Base-by-base conservation (phyloP, 768 basidiomycete genomes). In the Russula olivacea region DNA sequence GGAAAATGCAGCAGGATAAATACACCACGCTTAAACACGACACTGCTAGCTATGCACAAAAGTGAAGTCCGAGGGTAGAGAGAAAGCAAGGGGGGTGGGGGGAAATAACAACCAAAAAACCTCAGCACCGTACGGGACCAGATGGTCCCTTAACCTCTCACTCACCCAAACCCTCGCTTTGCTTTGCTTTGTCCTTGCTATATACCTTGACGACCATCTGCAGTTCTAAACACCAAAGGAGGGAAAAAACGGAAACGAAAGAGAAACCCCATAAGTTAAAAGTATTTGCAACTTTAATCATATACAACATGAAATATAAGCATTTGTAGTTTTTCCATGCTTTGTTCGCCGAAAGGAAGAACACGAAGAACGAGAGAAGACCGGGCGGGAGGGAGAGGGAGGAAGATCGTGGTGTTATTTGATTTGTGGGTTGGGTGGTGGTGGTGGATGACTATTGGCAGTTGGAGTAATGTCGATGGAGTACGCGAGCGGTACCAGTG, bases 1-100 rank as follows among this genome's bases (percentile, higher is more conserved):
- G 12, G 34, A 49, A 63, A 59, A 63, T 63, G 62, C 58, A 63
- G 62, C 62, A 63, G 47, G 59, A 63, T 63, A 63, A 63, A 59
- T 63, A 63, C 1, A 54, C 43, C 1, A 32, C 57, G 11, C 23
- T 38, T 28, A n/a, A 23, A 55, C 53, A 48, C 25, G 55, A 56
- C 9, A 53, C 51, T 40, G 38, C 15, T 40, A 40, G 15, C 38
- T 21, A 5, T 50, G 10, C 32, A 9, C 4, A 25, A 52, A 32
- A 59, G 50, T 32, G n/a, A 50, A 55, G 34, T 17, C n/a, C n/a
- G 45, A 47, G 45, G 43, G n/a, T 10, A 47, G 21, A 47, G 45
- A 23, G 45, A 21, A 4, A 21, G 15, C 11, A 11, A 21, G 4
- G 45, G n/a, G 19, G 30, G 30, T 6, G 30, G 30, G 6, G 34